Conservation (phyloP, 805 yeast genomes). For the Ogataea zsoltii region DNA sequence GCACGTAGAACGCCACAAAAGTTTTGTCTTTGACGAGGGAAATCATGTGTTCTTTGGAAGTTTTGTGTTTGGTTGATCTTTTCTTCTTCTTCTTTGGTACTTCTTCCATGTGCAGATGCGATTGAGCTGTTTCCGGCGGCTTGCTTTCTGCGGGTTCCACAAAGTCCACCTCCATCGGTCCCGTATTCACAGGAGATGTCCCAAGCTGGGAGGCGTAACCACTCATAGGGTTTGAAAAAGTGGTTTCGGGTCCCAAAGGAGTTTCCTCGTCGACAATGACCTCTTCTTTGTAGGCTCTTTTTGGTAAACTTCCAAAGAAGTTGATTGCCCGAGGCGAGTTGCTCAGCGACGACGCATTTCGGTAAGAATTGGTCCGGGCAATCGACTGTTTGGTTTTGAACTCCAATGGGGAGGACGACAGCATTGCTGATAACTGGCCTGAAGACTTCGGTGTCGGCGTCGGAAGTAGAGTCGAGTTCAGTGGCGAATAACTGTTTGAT, state of each 20-base stretch:
- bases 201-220: slow-evolving; percentile 1
- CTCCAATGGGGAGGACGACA: slow-evolving; percentile 30
- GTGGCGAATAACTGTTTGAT: slow-evolving; percentile 16
- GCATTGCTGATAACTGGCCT: slow-evolving; percentile 15
- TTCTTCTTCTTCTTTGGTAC: slow-evolving; percentile 4
- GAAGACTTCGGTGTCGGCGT: slow-evolving; percentile 14
- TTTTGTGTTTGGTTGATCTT: slow-evolving; percentile 12
- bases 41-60: slow-evolving; percentile 26
- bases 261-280: slow-evolving; percentile 23
- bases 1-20: slow-evolving; percentile 53
- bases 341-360: slow-evolving; percentile 27
- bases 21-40: slow-evolving; percentile 31
- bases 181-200: slow-evolving; percentile 7
- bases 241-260: slow-evolving; percentile 6
- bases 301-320: slow-evolving; percentile 22
- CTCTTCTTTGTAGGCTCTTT: slow-evolving; percentile 18
- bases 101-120: background rate
- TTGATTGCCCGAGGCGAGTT: slow-evolving; percentile 26
- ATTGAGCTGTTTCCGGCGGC: background rate
- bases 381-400: slow-evolving; percentile 26
- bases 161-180: too few species aligned
- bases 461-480: slow-evolving; percentile 7
- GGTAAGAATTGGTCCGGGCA: slow-evolving; percentile 25
- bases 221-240: background rate
- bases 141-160: background rate